phyloP scores from a whole-genome alignment of 495 filamentous ascomycete genomes.

The Saxispiralis lemnorum region DNA sequence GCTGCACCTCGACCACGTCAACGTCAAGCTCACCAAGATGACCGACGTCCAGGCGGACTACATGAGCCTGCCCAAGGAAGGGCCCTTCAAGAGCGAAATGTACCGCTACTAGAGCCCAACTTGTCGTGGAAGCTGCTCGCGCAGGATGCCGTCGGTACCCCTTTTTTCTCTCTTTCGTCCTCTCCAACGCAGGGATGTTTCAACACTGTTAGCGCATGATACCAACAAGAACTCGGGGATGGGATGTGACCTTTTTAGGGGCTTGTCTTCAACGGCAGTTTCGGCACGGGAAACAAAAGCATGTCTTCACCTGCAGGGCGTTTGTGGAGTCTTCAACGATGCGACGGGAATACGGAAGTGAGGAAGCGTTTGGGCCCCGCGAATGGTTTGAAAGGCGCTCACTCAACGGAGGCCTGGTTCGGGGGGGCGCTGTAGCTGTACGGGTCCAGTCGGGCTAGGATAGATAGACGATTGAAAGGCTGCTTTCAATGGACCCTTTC shows the following conservation, averaged over 20 bases:
- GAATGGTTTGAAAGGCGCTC: too few species aligned
- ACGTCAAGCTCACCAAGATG: constrained; percentile 77
- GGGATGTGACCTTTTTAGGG: constrained; percentile 6
- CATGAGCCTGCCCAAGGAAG: constrained; percentile 63
- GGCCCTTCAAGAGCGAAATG: constrained; percentile 86
- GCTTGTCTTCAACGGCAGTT: constrained; percentile 48
- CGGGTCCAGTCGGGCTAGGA: too few species aligned
- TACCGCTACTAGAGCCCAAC: constrained; percentile 35
- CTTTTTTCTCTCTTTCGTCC: neutral
- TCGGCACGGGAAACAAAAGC: constrained; percentile 6
- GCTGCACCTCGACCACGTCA: constrained; percentile 85
- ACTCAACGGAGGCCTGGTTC: too few species aligned
- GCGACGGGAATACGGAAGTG: too few species aligned
- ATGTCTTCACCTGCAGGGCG: too few species aligned
- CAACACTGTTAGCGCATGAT: constrained; percentile 15
- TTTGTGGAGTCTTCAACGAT: too few species aligned
- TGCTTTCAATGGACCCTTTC: too few species aligned
- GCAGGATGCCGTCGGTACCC: neutral
- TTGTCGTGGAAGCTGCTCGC: neutral
- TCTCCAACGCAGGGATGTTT: constrained; percentile 2
- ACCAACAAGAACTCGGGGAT: constrained; percentile 18
- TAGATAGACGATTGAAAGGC: too few species aligned
- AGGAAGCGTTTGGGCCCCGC: too few species aligned
- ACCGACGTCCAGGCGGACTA: constrained; percentile 82
- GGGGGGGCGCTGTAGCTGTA: too few species aligned